These are phyloP conservation scores for Atkinsonella hypoxylon DNA, from an alignment of 2,329 filamentous ascomycete genomes.

Conservation along the genomic window DNA sequence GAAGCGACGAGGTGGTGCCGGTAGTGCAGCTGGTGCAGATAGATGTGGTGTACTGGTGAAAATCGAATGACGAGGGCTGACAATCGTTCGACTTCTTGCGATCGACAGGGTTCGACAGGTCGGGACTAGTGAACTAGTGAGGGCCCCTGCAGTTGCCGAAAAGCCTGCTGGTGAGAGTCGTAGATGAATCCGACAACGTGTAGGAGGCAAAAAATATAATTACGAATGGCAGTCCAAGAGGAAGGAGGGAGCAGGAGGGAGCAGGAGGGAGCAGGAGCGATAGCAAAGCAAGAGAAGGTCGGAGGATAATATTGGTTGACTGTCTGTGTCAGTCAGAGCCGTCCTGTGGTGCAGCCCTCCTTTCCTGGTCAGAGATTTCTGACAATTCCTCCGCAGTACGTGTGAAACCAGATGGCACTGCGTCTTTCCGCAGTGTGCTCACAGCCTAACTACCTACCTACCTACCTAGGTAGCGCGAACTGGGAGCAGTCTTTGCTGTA, in stretches of 20 bases:
- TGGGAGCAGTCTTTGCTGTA: no score
- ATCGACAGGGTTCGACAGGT: constrained; percentile 4
- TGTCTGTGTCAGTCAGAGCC: neutral
- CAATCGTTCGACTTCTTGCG: constrained; percentile 5
- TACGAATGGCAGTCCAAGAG: neutral
- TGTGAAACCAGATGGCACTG: no score
- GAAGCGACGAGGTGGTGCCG: neutral
- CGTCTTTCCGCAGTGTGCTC: no score
- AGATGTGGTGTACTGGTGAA: neutral
- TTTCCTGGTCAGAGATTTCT: neutral
- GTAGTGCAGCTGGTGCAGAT: constrained; percentile 5
- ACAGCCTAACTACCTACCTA: no score
- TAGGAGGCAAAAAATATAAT: neutral
- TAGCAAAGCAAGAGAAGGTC: no score
- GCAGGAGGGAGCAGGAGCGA: neutral
- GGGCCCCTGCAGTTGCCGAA: constrained; percentile 1
- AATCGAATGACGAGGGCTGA: constrained; percentile 7
- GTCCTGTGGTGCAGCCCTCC: neutral
- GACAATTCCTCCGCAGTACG: no score
- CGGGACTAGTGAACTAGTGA: constrained; percentile 5
- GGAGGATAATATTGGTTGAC: neutral
- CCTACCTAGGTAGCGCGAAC: no score
- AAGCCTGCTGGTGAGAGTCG: constrained; percentile 2
- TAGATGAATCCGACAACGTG: constrained; percentile 3
- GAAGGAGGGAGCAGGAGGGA: neutral